Percentiles rank a stretch among this genome's conserved stretches.
Conservation (phyloP, 148 eudicot species). For the Pharnaceum exiguum region DNA sequence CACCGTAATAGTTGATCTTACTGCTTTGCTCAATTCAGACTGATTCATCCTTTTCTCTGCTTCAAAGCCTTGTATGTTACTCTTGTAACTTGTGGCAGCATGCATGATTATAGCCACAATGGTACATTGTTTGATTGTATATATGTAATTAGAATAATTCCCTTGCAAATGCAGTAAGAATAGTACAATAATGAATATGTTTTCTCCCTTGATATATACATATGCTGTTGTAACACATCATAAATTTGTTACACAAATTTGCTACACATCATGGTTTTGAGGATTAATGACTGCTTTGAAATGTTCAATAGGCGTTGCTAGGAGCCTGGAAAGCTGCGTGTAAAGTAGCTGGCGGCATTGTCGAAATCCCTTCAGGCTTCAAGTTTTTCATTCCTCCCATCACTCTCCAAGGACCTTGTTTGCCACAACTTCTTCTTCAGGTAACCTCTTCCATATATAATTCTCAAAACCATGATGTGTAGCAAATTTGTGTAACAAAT, state of each 20-base stretch:
- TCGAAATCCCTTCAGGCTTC: constrained; percentile 48
- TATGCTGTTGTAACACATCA: too few relatives aligned
- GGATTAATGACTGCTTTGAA: neutral
- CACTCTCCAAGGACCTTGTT: constrained; percentile 78
- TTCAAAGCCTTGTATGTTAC: too few relatives aligned
- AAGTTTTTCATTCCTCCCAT: constrained; percentile 57
- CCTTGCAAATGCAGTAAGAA: too few relatives aligned
- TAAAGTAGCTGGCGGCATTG: constrained; percentile 38
- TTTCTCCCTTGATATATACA: too few relatives aligned
- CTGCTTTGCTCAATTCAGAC: neutral
- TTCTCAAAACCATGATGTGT: neutral
- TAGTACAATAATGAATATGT: too few relatives aligned
- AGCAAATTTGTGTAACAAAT: neutral
- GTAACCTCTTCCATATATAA: constrained; percentile 31
- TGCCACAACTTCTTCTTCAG: constrained; percentile 65
- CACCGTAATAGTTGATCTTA: too few relatives aligned
- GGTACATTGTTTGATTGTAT: too few relatives aligned
- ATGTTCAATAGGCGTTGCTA: constrained; percentile 49
- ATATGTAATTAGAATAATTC: too few relatives aligned
- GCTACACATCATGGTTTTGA: neutral
- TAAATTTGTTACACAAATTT: neutral
- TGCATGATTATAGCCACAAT: too few relatives aligned
- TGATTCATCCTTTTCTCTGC: too few relatives aligned
- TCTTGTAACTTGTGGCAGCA: too few relatives aligned
- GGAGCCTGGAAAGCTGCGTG: constrained; percentile 79